Evolutionary conservation across 2,329 filamentous ascomycete genomes (phyloP), one percentile per base, ranked within the genome.

Genomic region (Fusarium tupiense): DNA sequence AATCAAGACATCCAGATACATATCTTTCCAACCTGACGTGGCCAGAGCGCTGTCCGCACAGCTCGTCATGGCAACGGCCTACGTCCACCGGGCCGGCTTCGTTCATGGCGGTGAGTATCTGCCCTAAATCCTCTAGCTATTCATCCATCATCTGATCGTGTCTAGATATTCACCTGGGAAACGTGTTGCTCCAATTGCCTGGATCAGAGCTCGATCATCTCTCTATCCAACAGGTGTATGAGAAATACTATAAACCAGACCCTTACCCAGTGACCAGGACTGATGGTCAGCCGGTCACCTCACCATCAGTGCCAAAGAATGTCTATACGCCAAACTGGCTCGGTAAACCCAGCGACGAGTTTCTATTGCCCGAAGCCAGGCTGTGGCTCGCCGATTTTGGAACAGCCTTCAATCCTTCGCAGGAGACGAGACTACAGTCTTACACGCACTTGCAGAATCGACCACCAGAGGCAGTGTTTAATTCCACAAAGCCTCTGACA

Each of bases 21-120:
- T 0, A 0, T 26, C 50, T 0, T 38, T 54, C 0, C 50, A 1
- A 22, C 19, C 0, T 6, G 24, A 29, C 3, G 33, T 54, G 1
- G 50, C 33, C 19, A 54, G 50, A 7, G 33, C 50, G 0, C 50
- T 54, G 5, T 4, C 19, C 0, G 50, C 33, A 1, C 50, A 38
- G 24, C 50, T 54, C 33, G 10, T 54, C 10, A 17, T 54, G 24
- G 50, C 50, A 7, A 54, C 33, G 24, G n/a, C 33, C 2, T 54
- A 29, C 50, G 24, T 38, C 13, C 50, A 54, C 24, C 14, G 7
- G 19, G 5, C 50, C 9, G 33, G 50, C 24, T 29, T 54, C 2
- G 33, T 54, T 26, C 50, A 54, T 1, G 50, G 50, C 2, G 50
- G 50, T 54, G 2, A 38, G 19, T 29, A 53, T 2, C n/a, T 12